These are phyloP conservation scores for Lodderomyces metapsilosis DNA, from an alignment of 1,139 yeast genomes.

Conservation along the genomic window DNA sequence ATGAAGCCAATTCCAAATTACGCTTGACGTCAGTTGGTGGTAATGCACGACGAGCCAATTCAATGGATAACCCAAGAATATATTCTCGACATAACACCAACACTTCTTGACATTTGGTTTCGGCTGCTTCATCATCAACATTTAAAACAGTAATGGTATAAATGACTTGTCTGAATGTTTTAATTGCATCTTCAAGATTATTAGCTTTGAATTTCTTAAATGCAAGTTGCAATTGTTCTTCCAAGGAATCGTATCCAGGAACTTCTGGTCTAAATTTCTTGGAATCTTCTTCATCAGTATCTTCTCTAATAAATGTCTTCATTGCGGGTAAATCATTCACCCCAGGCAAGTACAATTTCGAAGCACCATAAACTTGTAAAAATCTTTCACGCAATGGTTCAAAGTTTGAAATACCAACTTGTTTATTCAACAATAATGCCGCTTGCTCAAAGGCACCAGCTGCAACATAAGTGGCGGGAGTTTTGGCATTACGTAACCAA, in stretches of 20 bases:
- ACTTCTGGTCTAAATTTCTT: slow-evolving; percentile 59
- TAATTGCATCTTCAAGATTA: slow-evolving; percentile 77
- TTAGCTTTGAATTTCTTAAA: slow-evolving; percentile 82
- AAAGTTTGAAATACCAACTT: slow-evolving; percentile 80
- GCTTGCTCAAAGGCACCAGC: slow-evolving; percentile 98
- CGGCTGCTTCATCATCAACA: slow-evolving; percentile 73
- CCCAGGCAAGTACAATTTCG: slow-evolving; percentile 74
- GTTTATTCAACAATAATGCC: slow-evolving; percentile 85
- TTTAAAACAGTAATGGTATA: slow-evolving; percentile 72
- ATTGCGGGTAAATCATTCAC: slow-evolving; percentile 69
- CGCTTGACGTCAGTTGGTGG: slow-evolving; percentile 73
- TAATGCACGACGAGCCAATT: slow-evolving; percentile 79
- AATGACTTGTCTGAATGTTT: slow-evolving; percentile 72
- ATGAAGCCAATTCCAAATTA: slow-evolving; percentile 91
- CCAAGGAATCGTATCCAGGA: slow-evolving; percentile 74
- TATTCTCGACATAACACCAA: slow-evolving; percentile 82
- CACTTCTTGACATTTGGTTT: slow-evolving; percentile 69
- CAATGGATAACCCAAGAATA: slow-evolving; percentile 87
- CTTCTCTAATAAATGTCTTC: slow-evolving; percentile 64
- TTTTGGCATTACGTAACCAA: slow-evolving; percentile 88
- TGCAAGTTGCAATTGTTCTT: slow-evolving; percentile 66
- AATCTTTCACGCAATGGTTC: slow-evolving; percentile 85
- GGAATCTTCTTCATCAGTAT: slow-evolving; percentile 58
- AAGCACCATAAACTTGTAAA: slow-evolving; percentile 76
- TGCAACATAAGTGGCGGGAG: slow-evolving; percentile 92